These are phyloP conservation scores for Fusarium phyllophilum DNA, from an alignment of 2,329 filamentous ascomycete species.

Conservation along the genomic window DNA sequence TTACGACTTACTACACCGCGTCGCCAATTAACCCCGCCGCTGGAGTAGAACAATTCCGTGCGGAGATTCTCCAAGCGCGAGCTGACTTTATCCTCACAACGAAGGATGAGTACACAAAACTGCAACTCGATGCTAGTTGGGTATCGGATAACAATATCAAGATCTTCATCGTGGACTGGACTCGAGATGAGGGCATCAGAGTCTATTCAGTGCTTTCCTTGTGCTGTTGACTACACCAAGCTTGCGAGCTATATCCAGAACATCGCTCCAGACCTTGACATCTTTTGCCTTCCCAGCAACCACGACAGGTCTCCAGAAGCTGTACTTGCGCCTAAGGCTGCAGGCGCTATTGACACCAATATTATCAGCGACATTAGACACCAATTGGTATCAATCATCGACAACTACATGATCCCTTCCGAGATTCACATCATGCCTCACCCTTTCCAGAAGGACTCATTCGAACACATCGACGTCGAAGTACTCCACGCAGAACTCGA, in stretches of 20 bases:
- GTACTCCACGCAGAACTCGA: neutral
- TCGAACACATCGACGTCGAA: neutral
- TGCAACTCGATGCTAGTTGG: neutral
- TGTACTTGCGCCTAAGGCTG: neutral
- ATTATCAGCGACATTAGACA: neutral
- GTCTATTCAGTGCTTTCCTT: neutral
- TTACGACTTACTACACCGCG: constrained; percentile 9
- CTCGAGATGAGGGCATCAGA: neutral
- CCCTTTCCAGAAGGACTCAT: neutral
- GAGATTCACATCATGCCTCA: neutral
- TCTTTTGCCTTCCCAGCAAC: neutral
- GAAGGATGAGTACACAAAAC: neutral
- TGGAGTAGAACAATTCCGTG: constrained; percentile 6
- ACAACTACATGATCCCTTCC: neutral
- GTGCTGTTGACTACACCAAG: neutral
- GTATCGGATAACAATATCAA: neutral
- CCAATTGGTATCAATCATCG: neutral
- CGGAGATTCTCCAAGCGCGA: constrained; percentile 6
- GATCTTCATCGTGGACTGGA: neutral
- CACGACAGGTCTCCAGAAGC: neutral
- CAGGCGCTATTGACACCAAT: rapidly evolving
- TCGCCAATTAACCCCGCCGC: constrained; percentile 13
- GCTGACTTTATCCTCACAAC: constrained; percentile 4
- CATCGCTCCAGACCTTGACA: neutral
- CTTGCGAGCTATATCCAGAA: neutral